Percentiles rank a stretch among this genome's conserved stretches.
Conservation (phyloP, 768 basidiomycete species). For the Solioccasus polychromus region DNA sequence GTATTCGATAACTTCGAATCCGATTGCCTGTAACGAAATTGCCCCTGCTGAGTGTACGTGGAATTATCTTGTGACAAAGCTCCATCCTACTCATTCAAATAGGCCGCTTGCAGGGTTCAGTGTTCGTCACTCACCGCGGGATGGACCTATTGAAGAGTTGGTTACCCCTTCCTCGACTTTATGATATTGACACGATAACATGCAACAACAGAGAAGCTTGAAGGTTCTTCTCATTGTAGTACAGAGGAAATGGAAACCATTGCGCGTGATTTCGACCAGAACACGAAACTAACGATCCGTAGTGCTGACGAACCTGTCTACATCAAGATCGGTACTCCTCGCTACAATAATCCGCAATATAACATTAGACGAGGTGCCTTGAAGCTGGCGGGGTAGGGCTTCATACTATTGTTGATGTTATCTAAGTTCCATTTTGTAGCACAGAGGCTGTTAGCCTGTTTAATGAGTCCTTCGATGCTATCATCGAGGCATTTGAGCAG, state of each 20-base stretch:
- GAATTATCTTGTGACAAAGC: background rate
- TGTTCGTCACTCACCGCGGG: constrained; percentile 44
- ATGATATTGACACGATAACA: background rate
- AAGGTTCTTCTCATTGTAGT: constrained; percentile 1
- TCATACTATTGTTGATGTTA: no score
- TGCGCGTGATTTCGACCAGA: constrained; percentile 6
- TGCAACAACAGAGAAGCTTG: constrained; percentile 4
- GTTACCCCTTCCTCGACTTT: background rate
- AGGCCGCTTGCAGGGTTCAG: constrained; percentile 47
- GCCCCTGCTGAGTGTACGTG: constrained; percentile 26
- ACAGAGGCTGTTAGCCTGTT: constrained; percentile 11
- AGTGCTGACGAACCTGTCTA: constrained; percentile 7
- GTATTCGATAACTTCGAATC: constrained; percentile 25
- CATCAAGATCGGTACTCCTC: constrained; percentile 5
- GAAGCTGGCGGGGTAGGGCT: constrained; percentile 12
- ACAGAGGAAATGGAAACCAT: constrained; percentile 2
- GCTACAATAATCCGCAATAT: background rate
- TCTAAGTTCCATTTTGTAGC: background rate
- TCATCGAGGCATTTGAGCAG: constrained; percentile 11
- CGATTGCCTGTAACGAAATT: constrained; percentile 32
- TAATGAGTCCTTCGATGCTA: constrained; percentile 4
- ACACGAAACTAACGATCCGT: constrained; percentile 5
- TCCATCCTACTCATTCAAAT: background rate
- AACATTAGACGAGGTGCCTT: constrained; percentile 6
- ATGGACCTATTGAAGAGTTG: constrained; percentile 35